Evolutionary conservation across 768 basidiomycete genomes (phyloP), one percentile per base, ranked within the genome.

Genomic region (Lactarius evosmus): DNA sequence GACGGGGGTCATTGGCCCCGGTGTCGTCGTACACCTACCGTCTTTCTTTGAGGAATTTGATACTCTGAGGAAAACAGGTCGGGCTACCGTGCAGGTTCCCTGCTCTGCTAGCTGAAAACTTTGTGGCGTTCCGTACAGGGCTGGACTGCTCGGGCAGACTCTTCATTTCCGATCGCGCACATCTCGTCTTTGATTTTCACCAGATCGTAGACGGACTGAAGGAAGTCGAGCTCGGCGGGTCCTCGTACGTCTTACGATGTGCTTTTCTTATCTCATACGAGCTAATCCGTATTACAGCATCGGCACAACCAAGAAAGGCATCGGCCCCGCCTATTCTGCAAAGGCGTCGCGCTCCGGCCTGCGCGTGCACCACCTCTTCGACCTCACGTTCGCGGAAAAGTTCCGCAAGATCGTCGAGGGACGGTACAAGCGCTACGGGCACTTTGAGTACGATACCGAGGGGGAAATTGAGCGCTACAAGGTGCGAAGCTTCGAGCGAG

Each of bases 181-280:
- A 96, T 67, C 87, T 99, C 65, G 97, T 99, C 36, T 95, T 99
- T 72, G 97, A 98, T 74, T 98, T 99, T 75, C 97, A 99, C 77
- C 97, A 99, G 79, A 98, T 98, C 72, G 97, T 98, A 32, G 97
- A 99, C 73, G 97, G 97, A 6, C 78, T 99, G 71, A 99, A 98
- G 75, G 97, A 99, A 75, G 93, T 94, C 41, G 97, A 98, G 74
- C 84, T 98, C 27, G 97, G 97, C 27, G 91, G 93, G 9, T 88
- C 86, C 1, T 91, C 88, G 87, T 87, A 40, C 57, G 57, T 29
- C 56, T 41, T 51, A n/a, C 46, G 27, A 69, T 46, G 70, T 59
- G 16, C 36, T 69, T 67, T 62, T 29, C 27, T 49, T 36, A 61
- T 57, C 58, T 55, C 50, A 51, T 7, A 41, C 30, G 38, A n/a